A percentile compares a stretch with the other conserved stretches of the same genome.
Evolutionary conservation across 805 yeast genomes (phyloP).

Genomic region (Metschnikowia continentalis): DNA sequence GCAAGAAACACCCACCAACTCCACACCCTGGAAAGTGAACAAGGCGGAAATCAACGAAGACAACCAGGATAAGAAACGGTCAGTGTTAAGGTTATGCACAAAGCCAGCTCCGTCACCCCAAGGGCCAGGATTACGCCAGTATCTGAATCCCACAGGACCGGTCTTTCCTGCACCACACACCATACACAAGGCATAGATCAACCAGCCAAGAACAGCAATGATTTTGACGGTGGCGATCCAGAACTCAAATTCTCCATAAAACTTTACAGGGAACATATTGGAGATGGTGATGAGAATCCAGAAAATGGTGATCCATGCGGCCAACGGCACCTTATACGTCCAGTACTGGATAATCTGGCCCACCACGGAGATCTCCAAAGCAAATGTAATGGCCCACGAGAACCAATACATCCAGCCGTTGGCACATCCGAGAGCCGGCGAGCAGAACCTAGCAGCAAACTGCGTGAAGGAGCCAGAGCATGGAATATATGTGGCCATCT

Average conservation of each 20-base stretch:
- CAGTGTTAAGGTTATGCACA: constrained; percentile 46
- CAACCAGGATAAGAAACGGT: constrained; percentile 65
- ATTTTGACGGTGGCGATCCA: constrained; percentile 70
- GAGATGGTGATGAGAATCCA: constrained; percentile 50
- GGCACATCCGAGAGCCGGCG: constrained; percentile 71
- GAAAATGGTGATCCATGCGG: constrained; percentile 69
- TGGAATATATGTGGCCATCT: constrained; percentile 77
- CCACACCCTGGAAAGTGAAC: constrained; percentile 81
- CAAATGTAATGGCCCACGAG: constrained; percentile 73
- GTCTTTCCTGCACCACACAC: constrained; percentile 69
- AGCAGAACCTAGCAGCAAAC: constrained; percentile 62
- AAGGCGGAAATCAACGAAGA: constrained; percentile 67
- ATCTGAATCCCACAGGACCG: constrained; percentile 74
- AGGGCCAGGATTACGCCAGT: constrained; percentile 78
- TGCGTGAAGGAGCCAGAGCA: constrained; percentile 66
- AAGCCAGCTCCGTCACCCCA: constrained; percentile 60
- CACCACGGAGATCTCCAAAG: constrained; percentile 66
- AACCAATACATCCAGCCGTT: constrained; percentile 75
- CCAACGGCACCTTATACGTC: constrained; percentile 66
- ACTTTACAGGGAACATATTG: constrained; percentile 65
- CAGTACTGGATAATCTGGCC: constrained; percentile 61
- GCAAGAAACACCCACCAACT: constrained; percentile 68
- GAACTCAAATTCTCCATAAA: constrained; percentile 72
- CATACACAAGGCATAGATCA: constrained; percentile 62
- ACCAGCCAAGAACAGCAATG: constrained; percentile 66